A percentile compares a stretch with the other conserved stretches of the same genome.
phyloP scores from a whole-genome alignment of 176 grass and related monocot species.

The Hsuehochloa calcarea region DNA sequence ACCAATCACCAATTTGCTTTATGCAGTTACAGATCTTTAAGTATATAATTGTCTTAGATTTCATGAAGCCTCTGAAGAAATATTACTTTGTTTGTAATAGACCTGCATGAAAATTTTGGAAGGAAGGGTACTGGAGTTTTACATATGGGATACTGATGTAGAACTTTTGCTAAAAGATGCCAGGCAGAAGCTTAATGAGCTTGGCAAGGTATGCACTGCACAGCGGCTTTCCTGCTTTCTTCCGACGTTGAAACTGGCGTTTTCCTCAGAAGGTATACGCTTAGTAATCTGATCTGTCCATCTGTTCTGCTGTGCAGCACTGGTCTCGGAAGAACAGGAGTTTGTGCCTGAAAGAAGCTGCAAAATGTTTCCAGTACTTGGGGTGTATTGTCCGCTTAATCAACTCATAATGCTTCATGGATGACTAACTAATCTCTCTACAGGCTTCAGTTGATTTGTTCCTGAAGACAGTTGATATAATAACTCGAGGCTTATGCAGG shows the following conservation, averaged over 20 bases:
- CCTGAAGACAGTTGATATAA: conserved; percentile 2
- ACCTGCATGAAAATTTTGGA: conserved; percentile 65
- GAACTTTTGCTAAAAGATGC: conserved; percentile 65
- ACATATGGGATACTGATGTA: conserved; percentile 82
- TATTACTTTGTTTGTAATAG: conserved; percentile 42
- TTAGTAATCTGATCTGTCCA: conserved; percentile 17
- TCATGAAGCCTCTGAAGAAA: conserved; percentile 28
- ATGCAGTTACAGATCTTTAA: neutral
- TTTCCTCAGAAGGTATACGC: neutral
- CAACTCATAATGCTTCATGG: conserved; percentile 34
- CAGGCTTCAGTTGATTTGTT: neutral
- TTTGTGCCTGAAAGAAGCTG: conserved; percentile 72
- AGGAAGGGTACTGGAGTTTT: conserved; percentile 74
- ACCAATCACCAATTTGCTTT: neutral
- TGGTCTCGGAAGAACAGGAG: conserved; percentile 89
- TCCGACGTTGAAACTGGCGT: neutral
- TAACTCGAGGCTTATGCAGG: conserved; percentile 9
- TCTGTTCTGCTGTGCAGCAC: conserved; percentile 49
- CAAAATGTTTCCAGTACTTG: conserved; percentile 70
- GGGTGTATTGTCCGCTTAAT: conserved; percentile 79
- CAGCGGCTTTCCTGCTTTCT: neutral
- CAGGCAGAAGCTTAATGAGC: conserved; percentile 74
- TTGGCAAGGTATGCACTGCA: conserved; percentile 60
- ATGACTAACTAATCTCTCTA: neutral
- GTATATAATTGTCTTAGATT: neutral